Base-by-base conservation (phyloP, 257 asterid genomes). In the Gentiana dahurica region DNA sequence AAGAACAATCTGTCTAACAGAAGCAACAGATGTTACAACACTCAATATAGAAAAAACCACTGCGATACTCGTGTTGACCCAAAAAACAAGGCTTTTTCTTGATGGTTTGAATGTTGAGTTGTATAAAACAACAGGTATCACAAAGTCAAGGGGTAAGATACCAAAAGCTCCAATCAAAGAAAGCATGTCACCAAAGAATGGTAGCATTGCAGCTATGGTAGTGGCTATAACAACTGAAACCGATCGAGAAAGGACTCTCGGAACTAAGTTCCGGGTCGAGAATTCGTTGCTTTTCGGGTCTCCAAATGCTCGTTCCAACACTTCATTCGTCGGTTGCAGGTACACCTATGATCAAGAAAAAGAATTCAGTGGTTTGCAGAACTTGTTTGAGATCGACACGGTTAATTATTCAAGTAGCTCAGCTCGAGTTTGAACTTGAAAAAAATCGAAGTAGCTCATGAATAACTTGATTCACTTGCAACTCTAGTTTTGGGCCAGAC, bases 121-220 rank as follows among this genome's bases (percentile, higher is more conserved):
- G 44, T 82, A 85, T 57, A 85, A 82, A 36, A 85, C 7, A 88
- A 81, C 73, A 0, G 91, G 94, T 77, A 85, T 62, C 1, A 85
- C 66, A 52, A 82, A 85, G 60, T 85, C 94, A 3, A 85, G 58
- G 12, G 94, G 91, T 34, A 85, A 81, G 65, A 77, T 69, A 34
- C 88, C 94, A 24, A 82, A 72, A 10, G 94, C 87, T 38, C 94
- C 91, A 45, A 75, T 69, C 61, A 85, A 57, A 1, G 94, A 87
- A 86, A 81, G 75, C 44, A 85, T 81, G 61, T 82, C 94, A 8
- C 91, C 94, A 9, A 85, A 85, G 79, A 85, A 82, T 0, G 94
- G 94, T 3, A 85, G 64, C 94, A 85, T 85, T 2, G 94, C 91
- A 0, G 86, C 94, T 72, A 85, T 45, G 0, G 77, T 74, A 1